phyloP scores from a whole-genome alignment of 2,329 filamentous ascomycete genomes.

The Apiospora aurea region DNA sequence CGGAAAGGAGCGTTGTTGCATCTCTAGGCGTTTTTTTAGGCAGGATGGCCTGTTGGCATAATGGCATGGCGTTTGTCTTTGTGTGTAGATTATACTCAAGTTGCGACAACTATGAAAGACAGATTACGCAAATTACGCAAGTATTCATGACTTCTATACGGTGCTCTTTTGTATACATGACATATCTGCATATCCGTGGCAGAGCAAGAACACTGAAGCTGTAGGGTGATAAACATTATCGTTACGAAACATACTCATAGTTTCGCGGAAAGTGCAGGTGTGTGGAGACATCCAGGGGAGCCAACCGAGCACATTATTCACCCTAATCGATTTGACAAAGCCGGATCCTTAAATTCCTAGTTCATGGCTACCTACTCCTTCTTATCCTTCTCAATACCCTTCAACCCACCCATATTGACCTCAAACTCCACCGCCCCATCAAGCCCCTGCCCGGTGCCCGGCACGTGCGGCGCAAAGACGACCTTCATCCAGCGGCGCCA shows the following conservation, averaged over 20 bases:
- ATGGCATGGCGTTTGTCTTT: slow-evolving; percentile 13
- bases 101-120: neutral
- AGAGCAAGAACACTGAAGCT: too few relatives aligned
- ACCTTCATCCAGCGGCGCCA: slow-evolving; percentile 86
- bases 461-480: slow-evolving; percentile 84
- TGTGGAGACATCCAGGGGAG: too few relatives aligned
- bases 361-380: neutral
- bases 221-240: too few relatives aligned
- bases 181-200: too few relatives aligned
- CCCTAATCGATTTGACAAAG: neutral
- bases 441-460: slow-evolving; percentile 56
- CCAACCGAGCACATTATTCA: neutral
- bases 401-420: slow-evolving; percentile 72
- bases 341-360: neutral
- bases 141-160: neutral
- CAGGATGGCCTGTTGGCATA: neutral
- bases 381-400: slow-evolving; percentile 40
- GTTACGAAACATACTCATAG: too few relatives aligned
- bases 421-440: slow-evolving; percentile 73
- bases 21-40: neutral
- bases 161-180: neutral
- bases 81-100: slow-evolving; percentile 13
- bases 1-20: slow-evolving; percentile 25
- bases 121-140: neutral
- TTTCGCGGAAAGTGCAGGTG: too few relatives aligned